Conservation (phyloP, 306 rosid genomes). For the Cucurbita moschata region DNA sequence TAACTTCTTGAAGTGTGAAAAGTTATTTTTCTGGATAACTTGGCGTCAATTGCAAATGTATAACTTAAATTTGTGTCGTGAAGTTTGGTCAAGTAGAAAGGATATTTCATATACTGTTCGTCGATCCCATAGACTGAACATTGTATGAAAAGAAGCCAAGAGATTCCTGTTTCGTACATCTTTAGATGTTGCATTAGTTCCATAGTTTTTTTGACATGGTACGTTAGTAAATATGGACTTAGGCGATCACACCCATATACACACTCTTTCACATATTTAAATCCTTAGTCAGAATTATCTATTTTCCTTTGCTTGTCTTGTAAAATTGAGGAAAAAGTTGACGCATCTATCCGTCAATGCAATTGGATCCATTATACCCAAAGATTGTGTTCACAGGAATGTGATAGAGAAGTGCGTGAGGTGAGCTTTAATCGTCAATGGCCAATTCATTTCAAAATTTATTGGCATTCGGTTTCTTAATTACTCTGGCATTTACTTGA, state of each 20-base stretch:
- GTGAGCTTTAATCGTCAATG: conserved; percentile 27
- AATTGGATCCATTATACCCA: conserved; percentile 56
- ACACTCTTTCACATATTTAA: not conserved
- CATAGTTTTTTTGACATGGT: not conserved
- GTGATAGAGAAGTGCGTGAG: conserved; percentile 58
- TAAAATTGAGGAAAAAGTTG: conserved; percentile 64
- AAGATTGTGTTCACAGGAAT: conserved; percentile 52
- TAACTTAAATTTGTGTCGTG: not conserved
- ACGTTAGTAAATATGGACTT: not conserved
- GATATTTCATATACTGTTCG: not conserved
- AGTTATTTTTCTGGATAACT: not conserved
- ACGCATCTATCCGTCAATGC: conserved; percentile 72
- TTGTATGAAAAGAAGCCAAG: not conserved
- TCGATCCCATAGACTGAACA: not conserved
- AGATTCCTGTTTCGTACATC: not conserved
- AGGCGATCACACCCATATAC: not conserved
- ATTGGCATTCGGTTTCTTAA: not conserved
- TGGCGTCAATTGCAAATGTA: not conserved
- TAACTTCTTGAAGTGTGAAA: not conserved
- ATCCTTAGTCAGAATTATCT: not conserved
- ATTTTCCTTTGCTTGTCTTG: conserved; percentile 1
- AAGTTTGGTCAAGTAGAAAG: not conserved
- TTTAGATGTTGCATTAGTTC: not conserved
- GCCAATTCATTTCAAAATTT: not conserved
- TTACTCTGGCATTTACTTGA: not conserved